Base-by-base conservation (phyloP, 352 stramenopile genomes). In the Phytophthora meadii region DNA sequence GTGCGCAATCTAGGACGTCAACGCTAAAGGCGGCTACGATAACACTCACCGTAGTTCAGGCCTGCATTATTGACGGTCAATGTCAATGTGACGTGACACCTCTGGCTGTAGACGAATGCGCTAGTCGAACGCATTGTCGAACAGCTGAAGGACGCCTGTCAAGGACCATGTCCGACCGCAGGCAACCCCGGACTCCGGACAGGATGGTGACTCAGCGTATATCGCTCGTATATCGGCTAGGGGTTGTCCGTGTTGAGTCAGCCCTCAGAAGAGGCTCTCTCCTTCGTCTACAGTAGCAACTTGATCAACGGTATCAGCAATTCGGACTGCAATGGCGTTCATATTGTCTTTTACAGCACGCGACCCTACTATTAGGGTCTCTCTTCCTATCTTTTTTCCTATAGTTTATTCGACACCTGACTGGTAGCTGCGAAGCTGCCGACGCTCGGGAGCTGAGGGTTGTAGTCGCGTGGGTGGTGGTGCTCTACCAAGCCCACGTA, bases 401-500 rank as follows among this genome's bases (percentile, higher is more conserved):
- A 47, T 27, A 36, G 27, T 17, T 59, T 54, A 15, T 53, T 54
- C 32, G 49, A 60, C 39, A 34, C 36, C 15, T 49, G 58, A 10
- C 56, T 64, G 15, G 56, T 39, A 1, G 50, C 10, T 19, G 6
- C 46, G 25, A 64, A 64, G 36, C 37, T 64, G 17, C 37, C 46
- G 11, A 28, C 12, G 11, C 37, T 56, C 27, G 34, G 56, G 12
- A 61, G 63, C 15, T 42, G 51, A 7, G 55, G 56, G 34, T 67
- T 72, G 58, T 42, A 66, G 19, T 73, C 53, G 30, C 54, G 58
- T 9, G 61, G 68, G 42, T 76, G 70, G 52, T 76, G 70, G 57
- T 69, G 54, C 47, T 74, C 70, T 3, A 78, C 52, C 4, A 69
- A 51, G 15, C 61, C 65, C 14, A 70, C 45, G 62, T 77, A 82